Conservation (phyloP, 257 asterid species). For the Solanum gracilifrons region DNA sequence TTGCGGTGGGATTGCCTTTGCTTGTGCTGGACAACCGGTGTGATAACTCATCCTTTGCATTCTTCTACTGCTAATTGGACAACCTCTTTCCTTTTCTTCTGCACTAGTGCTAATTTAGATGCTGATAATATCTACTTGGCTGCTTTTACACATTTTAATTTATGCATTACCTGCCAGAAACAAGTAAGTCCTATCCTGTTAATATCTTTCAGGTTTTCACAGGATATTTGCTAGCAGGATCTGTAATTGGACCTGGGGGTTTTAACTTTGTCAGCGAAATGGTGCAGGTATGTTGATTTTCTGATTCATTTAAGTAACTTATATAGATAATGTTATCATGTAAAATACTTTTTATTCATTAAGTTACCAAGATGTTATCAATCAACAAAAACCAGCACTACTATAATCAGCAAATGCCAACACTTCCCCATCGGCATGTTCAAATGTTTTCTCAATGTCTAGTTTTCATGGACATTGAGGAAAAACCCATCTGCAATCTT, state of each 20-base stretch:
- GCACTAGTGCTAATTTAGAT: not conserved
- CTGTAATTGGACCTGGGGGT: conserved; percentile 84
- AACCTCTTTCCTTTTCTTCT: not conserved
- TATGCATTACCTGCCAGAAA: not conserved
- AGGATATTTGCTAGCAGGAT: conserved; percentile 81
- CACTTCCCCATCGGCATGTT: not conserved
- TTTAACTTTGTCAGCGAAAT: conserved; percentile 74
- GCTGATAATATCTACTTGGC: not conserved
- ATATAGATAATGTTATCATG: not conserved
- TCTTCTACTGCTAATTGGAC: not conserved
- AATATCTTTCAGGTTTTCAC: conserved; percentile 60
- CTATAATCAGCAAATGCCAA: not conserved
- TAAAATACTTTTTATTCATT: not conserved
- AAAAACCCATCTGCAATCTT: not conserved
- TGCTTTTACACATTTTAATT: not conserved
- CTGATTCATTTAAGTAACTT: not conserved
- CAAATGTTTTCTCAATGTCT: not conserved
- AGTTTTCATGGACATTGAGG: not conserved
- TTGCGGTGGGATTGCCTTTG: conserved; percentile 87
- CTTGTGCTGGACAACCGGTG: conserved; percentile 91
- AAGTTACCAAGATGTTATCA: not conserved
- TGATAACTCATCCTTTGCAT: conserved; percentile 9
- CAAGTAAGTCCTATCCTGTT: not conserved
- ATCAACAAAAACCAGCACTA: not conserved
- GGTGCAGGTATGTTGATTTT: conserved; percentile 57